Percentiles rank a stretch among this genome's conserved stretches.
These are phyloP conservation scores for Puccinia horiana DNA, from an alignment of 1,284 basidiomycete species.

Conservation along the genomic window DNA sequence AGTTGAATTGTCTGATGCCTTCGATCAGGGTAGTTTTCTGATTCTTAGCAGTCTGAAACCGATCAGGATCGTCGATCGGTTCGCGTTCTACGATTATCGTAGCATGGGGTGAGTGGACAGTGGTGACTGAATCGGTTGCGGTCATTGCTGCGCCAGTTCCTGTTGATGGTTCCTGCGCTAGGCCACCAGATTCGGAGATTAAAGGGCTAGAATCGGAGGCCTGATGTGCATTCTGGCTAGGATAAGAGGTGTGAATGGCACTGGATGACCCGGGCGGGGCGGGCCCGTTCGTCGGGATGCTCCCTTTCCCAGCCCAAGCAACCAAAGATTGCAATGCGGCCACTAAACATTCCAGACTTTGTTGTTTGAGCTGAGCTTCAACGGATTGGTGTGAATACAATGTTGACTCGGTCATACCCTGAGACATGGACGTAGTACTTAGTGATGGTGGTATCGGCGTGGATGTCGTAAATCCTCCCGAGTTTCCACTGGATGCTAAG, in stretches of 20 bases:
- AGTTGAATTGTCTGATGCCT: constrained; percentile 97
- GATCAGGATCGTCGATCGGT: constrained; percentile 76
- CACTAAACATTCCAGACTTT: constrained; percentile 85
- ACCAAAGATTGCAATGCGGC: constrained; percentile 83
- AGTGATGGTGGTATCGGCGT: constrained; percentile 66
- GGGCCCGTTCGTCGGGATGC: constrained; percentile 52
- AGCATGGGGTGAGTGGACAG: constrained; percentile 59
- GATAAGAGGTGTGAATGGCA: constrained; percentile 54
- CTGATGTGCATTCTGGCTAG: constrained; percentile 23
- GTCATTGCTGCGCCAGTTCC: constrained; percentile 43
- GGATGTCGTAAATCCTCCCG: constrained; percentile 51
- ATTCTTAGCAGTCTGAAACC: constrained; percentile 94
- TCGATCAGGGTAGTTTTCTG: constrained; percentile 94
- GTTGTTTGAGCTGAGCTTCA: constrained; percentile 79
- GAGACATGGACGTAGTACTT: constrained; percentile 67
- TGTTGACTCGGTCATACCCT: constrained; percentile 54
- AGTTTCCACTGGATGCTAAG: background rate
- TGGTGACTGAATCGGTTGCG: constrained; percentile 10
- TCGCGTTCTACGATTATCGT: constrained; percentile 68
- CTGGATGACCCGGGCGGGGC: constrained; percentile 56
- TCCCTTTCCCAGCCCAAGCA: constrained; percentile 68
- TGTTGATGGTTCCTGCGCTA: constrained; percentile 54
- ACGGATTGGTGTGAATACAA: constrained; percentile 65
- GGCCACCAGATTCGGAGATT: constrained; percentile 50
- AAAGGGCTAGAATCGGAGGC: constrained; percentile 23